Evolutionary conservation across 306 rosid genomes (phyloP).

Genomic region (Potentilla sterilis): DNA sequence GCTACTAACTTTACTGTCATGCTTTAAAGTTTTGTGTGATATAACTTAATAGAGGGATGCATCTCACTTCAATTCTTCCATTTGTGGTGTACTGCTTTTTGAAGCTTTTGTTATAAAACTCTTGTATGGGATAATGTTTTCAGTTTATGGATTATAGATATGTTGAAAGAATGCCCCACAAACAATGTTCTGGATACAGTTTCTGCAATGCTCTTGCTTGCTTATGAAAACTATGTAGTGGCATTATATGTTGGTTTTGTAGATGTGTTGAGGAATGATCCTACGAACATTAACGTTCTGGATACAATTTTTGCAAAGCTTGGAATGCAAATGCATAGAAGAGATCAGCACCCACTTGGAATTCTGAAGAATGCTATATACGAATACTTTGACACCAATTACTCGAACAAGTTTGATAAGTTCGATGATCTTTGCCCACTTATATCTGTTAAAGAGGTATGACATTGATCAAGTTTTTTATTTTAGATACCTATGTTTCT

Average conservation of each 20-base stretch:
- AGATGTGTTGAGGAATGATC: slow-evolving; percentile 93
- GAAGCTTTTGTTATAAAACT: not conserved
- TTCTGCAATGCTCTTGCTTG: slow-evolving; percentile 48
- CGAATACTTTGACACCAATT: slow-evolving; percentile 70
- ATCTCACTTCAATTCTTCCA: not conserved
- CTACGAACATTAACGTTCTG: slow-evolving; percentile 91
- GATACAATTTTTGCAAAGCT: slow-evolving; percentile 79
- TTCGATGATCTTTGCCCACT: slow-evolving; percentile 80
- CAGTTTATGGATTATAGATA: slow-evolving; percentile 47
- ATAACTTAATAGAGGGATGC: not conserved
- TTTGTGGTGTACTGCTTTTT: slow-evolving; percentile 1
- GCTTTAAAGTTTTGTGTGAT: not conserved
- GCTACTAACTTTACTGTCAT: not conserved
- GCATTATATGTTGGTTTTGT: slow-evolving; percentile 27
- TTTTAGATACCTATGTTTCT: not conserved
- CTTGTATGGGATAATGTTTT: slow-evolving; percentile 7
- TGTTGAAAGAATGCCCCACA: slow-evolving; percentile 76
- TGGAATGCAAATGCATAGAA: slow-evolving; percentile 90
- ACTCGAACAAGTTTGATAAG: slow-evolving; percentile 74
- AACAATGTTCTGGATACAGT: slow-evolving; percentile 84
- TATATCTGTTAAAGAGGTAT: slow-evolving; percentile 80
- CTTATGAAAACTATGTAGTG: not conserved
- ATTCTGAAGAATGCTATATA: slow-evolving; percentile 82
- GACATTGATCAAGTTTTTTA: not conserved
- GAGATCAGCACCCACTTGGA: slow-evolving; percentile 89